These are phyloP conservation scores for Litchi chinensis DNA, from an alignment of 345 rosid genomes.

Conservation along the genomic window DNA sequence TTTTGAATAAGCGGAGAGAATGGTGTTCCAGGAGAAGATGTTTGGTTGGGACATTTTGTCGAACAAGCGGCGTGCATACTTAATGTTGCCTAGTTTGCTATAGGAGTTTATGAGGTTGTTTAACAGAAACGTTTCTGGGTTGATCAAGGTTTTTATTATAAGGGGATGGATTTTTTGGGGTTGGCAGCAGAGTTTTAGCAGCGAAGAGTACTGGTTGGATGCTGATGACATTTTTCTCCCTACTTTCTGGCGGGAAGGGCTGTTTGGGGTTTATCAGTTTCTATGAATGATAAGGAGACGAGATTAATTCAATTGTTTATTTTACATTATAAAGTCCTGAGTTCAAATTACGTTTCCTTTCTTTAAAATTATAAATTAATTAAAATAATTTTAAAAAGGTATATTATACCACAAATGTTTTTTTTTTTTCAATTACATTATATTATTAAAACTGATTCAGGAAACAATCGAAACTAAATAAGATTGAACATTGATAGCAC, in stretches of 20 bases:
- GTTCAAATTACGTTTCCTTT: too few relatives aligned
- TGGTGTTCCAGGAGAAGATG: conserved; percentile 76
- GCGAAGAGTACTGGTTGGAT: conserved; percentile 49
- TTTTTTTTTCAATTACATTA: too few relatives aligned
- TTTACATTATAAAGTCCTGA: too few relatives aligned
- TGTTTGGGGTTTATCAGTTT: neutral
- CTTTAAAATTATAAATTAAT: too few relatives aligned
- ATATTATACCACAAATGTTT: too few relatives aligned
- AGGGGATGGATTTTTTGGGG: conserved; percentile 66
- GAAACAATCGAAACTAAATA: too few relatives aligned
- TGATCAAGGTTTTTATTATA: conserved; percentile 45
- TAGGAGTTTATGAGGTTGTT: conserved; percentile 58
- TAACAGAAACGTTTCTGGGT: conserved; percentile 55
- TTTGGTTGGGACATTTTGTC: conserved; percentile 62
- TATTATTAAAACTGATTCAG: too few relatives aligned
- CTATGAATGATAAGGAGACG: neutral
- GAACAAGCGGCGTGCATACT: conserved; percentile 70
- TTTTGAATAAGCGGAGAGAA: conserved; percentile 75
- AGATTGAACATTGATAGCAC: too few relatives aligned
- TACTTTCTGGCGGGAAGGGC: conserved; percentile 21
- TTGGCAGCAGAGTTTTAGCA: conserved; percentile 60
- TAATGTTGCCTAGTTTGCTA: conserved; percentile 39
- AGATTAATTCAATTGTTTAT: too few relatives aligned
- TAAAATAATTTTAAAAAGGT: too few relatives aligned
- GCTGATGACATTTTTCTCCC: conserved; percentile 25